Conservation (phyloP, 1,139 yeast genomes). For the Blastobotrys buckinghamii region DNA sequence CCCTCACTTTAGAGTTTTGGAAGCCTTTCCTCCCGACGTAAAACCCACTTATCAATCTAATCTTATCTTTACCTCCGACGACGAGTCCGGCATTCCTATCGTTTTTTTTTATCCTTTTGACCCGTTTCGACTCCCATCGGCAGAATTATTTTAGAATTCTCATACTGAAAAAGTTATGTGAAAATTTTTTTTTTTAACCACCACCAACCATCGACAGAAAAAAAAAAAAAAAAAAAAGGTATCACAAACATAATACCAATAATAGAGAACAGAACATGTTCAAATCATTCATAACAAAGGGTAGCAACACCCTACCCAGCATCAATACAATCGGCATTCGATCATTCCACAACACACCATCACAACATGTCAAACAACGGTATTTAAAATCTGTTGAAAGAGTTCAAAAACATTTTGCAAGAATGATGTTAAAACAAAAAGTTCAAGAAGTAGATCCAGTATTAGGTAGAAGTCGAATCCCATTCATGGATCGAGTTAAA, state of each 20-base stretch:
- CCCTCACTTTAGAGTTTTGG: too few relatives aligned
- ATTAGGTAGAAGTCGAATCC: constrained; percentile 60
- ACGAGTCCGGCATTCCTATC: too few relatives aligned
- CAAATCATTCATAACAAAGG: background rate
- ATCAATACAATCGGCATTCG: background rate
- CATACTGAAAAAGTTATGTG: too few relatives aligned
- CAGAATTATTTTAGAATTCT: too few relatives aligned
- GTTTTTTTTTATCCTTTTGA: too few relatives aligned
- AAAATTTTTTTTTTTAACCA: too few relatives aligned
- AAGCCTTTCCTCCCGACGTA: too few relatives aligned
- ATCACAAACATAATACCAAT: background rate
- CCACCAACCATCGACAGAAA: too few relatives aligned
- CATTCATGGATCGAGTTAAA: constrained; percentile 63
- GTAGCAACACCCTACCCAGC: background rate
- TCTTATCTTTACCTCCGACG: too few relatives aligned
- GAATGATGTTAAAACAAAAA: constrained; percentile 28
- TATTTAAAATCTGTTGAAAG: constrained; percentile 25
- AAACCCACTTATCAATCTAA: too few relatives aligned
- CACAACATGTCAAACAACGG: constrained; percentile 17
- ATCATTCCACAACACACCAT: constrained; percentile 10
- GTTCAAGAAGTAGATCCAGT: constrained; percentile 61
- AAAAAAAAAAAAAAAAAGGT: background rate
- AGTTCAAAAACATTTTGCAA: constrained; percentile 32
- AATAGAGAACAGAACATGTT: background rate
- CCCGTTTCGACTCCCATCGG: too few relatives aligned